Conservation (phyloP, 2,329 filamentous ascomycete genomes). For the Ceratocystis eucalypticola region DNA sequence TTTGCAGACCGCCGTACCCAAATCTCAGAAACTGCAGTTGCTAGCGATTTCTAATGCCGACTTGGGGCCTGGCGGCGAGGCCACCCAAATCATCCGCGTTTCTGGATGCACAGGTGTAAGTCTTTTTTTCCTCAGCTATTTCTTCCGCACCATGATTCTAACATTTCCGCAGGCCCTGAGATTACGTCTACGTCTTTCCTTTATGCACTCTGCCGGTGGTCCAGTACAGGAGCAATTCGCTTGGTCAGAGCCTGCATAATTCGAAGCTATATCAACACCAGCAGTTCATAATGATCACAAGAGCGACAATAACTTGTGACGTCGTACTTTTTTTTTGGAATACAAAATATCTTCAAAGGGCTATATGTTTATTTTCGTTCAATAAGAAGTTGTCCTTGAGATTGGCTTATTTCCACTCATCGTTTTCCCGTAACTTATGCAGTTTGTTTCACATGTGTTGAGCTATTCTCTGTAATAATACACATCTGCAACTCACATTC, state of each 20-base stretch:
- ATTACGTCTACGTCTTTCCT: slow-evolving; percentile 73
- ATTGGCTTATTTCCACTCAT: not conserved
- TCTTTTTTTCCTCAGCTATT: slow-evolving; percentile 24
- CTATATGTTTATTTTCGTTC: not conserved
- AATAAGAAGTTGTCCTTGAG: not conserved
- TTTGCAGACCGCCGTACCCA: slow-evolving; percentile 88
- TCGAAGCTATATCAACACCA: not conserved
- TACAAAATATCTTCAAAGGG: not conserved
- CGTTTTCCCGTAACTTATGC: not conserved
- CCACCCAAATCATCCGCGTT: slow-evolving; percentile 82
- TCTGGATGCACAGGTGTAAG: slow-evolving; percentile 77
- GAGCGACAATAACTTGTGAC: not conserved
- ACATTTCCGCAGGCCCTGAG: slow-evolving; percentile 52
- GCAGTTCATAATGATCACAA: not conserved
- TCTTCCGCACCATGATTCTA: slow-evolving; percentile 14
- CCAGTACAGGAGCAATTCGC: slow-evolving; percentile 85
- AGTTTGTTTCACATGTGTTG: not conserved
- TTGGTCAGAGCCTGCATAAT: slow-evolving; percentile 66
- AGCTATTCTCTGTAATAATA: not conserved
- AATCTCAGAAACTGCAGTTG: slow-evolving; percentile 86
- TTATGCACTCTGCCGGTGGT: slow-evolving; percentile 54
- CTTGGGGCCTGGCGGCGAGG: slow-evolving; percentile 63
- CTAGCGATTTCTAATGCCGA: slow-evolving; percentile 77
- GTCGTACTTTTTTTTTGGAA: not conserved
- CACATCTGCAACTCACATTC: not conserved